Base-by-base conservation (phyloP, 352 stramenopile species). In the Phytophthora capsici region DNA sequence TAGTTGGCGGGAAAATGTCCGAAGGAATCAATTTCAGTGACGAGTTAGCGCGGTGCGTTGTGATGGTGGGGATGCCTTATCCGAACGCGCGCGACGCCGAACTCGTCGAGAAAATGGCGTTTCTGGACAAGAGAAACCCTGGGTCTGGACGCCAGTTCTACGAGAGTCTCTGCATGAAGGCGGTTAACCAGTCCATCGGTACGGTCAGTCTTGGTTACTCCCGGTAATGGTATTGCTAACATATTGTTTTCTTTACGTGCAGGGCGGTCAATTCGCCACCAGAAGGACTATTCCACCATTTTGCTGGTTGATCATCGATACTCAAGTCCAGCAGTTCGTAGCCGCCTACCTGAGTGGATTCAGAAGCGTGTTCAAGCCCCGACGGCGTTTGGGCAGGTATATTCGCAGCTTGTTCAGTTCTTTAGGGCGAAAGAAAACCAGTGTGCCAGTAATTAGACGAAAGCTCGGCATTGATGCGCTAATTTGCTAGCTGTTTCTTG, bases 1-100 rank as follows among this genome's bases (percentile, higher is more conserved):
- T 99, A 0, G 96, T 99, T 23, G 97, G 97, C 12, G 98, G 97
- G 0, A 99, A 99, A 78, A 98, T 99, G 84, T 99, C 93, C 3
- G 98, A 99, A 86, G 98, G 98, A 23, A 99, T 99, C 78, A 99
- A 99, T 69, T 99, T 99, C 74, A 98, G 88, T 58, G 94, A 99
- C 68, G 96, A 99, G 7, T 86, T 99, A 54, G 98, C 97, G 22
- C 77, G 90, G 7, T 97, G 95, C 65, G 95, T 99, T 23, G 86
- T 99, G 13, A 98, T 99, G 77, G 97, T 99, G 25, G 98, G 98
- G 0, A 81, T 99, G 37, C 98, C 98, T 6, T 99, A 99, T 77
- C 93, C 98, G 41, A 98, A 99, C 68, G 91, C 96, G 46, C 86
- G 87, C 19, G 98, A 99, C 77, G 82, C 94, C 2, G 93, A 99